Conservation (phyloP, 1,139 yeast species). For the Kodamaea sp. region DNA sequence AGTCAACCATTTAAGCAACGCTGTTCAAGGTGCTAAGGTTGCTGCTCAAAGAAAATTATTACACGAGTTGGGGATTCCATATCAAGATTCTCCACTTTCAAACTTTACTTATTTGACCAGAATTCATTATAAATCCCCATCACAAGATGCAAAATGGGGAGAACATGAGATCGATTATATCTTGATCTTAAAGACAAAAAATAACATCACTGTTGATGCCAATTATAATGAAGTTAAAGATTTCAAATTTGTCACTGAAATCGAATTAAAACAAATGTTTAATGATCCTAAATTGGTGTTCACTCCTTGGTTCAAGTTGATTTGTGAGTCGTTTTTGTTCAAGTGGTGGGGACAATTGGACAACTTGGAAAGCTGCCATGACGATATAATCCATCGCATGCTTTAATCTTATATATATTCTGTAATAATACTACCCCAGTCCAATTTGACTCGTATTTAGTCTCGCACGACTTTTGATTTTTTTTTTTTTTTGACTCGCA, state of each 20-base stretch:
- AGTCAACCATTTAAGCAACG: conserved; percentile 41
- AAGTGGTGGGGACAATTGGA: conserved; percentile 89
- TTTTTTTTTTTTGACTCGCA: too few species aligned
- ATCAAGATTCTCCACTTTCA: conserved; percentile 56
- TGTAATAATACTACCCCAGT: too few species aligned
- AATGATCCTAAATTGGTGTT: conserved; percentile 58
- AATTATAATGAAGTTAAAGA: conserved; percentile 85
- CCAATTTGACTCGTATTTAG: too few species aligned
- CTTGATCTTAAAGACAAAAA: conserved; percentile 65
- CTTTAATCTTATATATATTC: conserved; percentile 16
- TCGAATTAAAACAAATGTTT: conserved; percentile 74
- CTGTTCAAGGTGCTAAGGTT: conserved; percentile 72
- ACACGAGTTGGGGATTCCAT: conserved; percentile 88
- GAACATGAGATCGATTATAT: conserved; percentile 98
- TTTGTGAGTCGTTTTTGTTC: conserved; percentile 85
- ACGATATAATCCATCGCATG: conserved; percentile 46
- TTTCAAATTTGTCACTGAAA: conserved; percentile 64
- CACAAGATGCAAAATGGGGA: conserved; percentile 80
- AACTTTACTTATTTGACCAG: conserved; percentile 83
- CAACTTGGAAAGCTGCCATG: conserved; percentile 46
- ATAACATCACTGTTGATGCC: conserved; percentile 47
- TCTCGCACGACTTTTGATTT: too few species aligned
- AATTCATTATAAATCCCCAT: conserved; percentile 90
- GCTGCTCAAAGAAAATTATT: conserved; percentile 92
- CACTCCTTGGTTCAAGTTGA: conserved; percentile 97